phyloP scores from a whole-genome alignment of 768 basidiomycete species.

The Termitomyces sp. region DNA sequence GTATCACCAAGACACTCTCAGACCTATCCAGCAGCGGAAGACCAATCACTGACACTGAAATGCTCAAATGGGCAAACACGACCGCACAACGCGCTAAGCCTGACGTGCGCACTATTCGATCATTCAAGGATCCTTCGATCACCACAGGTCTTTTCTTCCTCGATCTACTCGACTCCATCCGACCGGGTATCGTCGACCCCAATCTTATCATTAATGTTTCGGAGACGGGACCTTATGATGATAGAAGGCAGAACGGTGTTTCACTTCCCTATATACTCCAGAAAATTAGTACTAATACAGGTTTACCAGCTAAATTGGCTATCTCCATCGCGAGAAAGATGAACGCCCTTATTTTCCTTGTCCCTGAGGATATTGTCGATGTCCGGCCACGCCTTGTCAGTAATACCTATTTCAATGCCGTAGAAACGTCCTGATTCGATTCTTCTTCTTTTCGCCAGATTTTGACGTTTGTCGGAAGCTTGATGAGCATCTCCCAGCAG shows the following conservation, averaged over 20 bases:
- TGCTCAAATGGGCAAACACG: conserved; percentile 94
- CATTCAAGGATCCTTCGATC: conserved; percentile 91
- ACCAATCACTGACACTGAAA: conserved; percentile 88
- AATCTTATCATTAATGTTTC: conserved; percentile 63
- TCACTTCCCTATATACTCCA: not conserved
- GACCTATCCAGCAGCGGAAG: conserved; percentile 71
- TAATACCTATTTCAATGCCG: conserved; percentile 8
- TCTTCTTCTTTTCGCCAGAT: conserved; percentile 46
- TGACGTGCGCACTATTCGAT: conserved; percentile 63
- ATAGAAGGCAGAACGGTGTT: conserved; percentile 89
- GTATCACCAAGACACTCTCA: conserved; percentile 86
- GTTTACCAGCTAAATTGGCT: conserved; percentile 78
- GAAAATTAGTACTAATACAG: conserved; percentile 2
- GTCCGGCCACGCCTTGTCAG: conserved; percentile 84
- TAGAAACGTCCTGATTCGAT: not conserved
- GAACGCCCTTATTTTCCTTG: conserved; percentile 93
- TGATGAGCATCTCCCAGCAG: conserved; percentile 62
- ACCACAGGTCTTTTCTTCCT: conserved; percentile 92
- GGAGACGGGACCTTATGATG: conserved; percentile 72
- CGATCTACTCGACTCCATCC: conserved; percentile 85
- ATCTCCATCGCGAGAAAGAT: conserved; percentile 99
- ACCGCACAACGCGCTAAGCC: conserved; percentile 75
- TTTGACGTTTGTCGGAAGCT: conserved; percentile 91
- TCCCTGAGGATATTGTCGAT: conserved; percentile 96
- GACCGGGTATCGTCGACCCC: conserved; percentile 95